phyloP scores from a whole-genome alignment of 2,329 filamentous ascomycete species.

The Chaetomiaceae sp. region DNA sequence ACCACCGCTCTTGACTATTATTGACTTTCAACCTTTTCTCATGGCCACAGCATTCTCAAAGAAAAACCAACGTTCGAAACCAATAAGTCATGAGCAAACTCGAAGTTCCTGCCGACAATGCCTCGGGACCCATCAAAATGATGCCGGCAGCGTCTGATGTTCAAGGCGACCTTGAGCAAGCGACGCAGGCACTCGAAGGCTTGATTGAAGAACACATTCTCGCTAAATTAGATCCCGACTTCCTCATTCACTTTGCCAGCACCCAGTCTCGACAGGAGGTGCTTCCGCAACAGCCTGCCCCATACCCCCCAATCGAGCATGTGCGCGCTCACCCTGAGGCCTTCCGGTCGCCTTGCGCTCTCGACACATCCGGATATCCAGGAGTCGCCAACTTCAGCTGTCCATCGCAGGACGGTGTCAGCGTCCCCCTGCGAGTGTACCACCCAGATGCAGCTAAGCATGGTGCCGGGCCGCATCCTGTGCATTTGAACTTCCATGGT shows the following conservation, averaged over 20 bases:
- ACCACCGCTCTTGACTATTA: too few species aligned
- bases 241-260: conserved; percentile 28
- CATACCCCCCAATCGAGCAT: conserved; percentile 29
- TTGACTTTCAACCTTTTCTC: too few species aligned
- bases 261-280: not conserved
- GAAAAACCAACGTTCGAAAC: too few species aligned
- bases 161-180: too few species aligned
- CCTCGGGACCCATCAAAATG: too few species aligned
- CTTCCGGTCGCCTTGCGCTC: conserved; percentile 27
- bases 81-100: too few species aligned
- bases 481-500: conserved; percentile 37
- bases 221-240: conserved; percentile 32
- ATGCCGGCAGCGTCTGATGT: too few species aligned
- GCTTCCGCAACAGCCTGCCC: too few species aligned
- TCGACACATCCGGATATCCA: conserved; percentile 30
- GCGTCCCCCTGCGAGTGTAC: conserved; percentile 32
- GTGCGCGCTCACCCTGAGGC: conserved; percentile 30
- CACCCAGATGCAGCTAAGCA: conserved; percentile 30
- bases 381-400: conserved; percentile 29
- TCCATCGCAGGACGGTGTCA: conserved; percentile 30
- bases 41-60: too few species aligned
- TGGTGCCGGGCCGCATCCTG: conserved; percentile 33
- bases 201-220: conserved; percentile 25
- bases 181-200: not conserved
- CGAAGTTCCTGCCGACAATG: too few species aligned